phyloP scores from a whole-genome alignment of 176 grass and related monocot genomes.

The Oryza brachyantha region DNA sequence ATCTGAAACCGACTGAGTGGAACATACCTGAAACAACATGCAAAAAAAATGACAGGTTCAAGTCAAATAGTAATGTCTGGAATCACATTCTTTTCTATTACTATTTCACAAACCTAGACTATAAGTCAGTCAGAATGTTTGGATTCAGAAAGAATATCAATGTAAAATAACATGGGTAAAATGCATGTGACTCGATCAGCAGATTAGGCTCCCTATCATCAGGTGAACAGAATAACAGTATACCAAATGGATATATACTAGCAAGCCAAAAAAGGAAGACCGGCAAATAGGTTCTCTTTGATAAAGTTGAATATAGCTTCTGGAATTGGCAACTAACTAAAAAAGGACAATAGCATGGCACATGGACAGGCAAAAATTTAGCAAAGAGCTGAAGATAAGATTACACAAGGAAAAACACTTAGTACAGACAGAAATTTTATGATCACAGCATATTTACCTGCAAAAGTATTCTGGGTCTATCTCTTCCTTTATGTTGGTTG shows the following conservation, averaged over 20 bases:
- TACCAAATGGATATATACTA: conserved; percentile 21
- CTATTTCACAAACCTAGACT: neutral
- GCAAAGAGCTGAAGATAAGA: neutral
- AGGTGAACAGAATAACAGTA: conserved; percentile 26
- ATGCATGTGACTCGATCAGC: conserved; percentile 38
- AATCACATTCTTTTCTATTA: neutral
- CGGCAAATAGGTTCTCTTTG: neutral
- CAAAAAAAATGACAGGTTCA: neutral
- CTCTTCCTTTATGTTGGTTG: conserved; percentile 92
- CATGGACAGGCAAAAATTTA: conserved; percentile 2
- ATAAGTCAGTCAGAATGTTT: neutral
- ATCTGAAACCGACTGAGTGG: conserved; percentile 68
- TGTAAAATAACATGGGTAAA: conserved; percentile 23
- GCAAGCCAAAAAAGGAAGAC: conserved; percentile 15
- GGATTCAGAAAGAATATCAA: conserved; percentile 18
- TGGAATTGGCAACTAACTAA: neutral
- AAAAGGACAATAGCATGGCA: neutral
- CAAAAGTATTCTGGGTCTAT: conserved; percentile 92
- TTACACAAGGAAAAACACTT: neutral
- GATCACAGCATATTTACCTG: conserved; percentile 47
- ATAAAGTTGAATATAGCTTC: neutral
- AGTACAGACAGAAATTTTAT: neutral
- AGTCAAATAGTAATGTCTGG: neutral
- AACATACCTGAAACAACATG: conserved; percentile 69
- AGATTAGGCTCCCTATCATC: conserved; percentile 28